These are phyloP conservation scores for Rhododendron ferrugineum DNA, from an alignment of 148 eudicot species.

Conservation along the genomic window DNA sequence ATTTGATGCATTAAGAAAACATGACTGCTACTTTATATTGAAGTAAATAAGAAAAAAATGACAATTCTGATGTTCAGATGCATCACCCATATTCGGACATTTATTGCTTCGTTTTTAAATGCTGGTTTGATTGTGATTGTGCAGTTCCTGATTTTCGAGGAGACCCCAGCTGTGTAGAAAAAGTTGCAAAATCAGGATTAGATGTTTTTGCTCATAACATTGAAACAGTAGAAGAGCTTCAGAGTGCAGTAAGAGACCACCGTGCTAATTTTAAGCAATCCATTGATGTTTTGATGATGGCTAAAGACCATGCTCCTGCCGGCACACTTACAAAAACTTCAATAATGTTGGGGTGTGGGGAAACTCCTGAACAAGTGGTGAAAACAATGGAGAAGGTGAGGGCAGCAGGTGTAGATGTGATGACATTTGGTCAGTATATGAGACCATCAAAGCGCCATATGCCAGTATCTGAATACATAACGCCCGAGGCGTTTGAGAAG, in stretches of 20 bases:
- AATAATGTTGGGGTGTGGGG: slow-evolving; percentile 92
- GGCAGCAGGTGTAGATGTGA: slow-evolving; percentile 97
- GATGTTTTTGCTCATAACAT: slow-evolving; percentile 96
- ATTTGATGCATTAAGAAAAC: neutral
- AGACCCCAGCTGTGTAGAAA: slow-evolving; percentile 70
- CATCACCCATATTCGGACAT: neutral
- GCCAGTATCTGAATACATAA: slow-evolving; percentile 89
- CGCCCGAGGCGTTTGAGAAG: slow-evolving; percentile 87
- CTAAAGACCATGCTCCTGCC: slow-evolving; percentile 80
- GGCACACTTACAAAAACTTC: slow-evolving; percentile 96
- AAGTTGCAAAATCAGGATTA: slow-evolving; percentile 79
- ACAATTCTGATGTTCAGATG: neutral
- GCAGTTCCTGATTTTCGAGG: slow-evolving; percentile 98
- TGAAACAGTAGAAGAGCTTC: slow-evolving; percentile 97
- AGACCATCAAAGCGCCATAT: slow-evolving; percentile 94
- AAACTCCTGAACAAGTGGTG: slow-evolving; percentile 91
- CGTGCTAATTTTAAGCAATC: slow-evolving; percentile 97
- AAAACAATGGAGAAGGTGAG: slow-evolving; percentile 96
- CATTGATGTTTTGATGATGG: slow-evolving; percentile 70
- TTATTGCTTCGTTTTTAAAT: neutral
- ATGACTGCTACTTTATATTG: neutral
- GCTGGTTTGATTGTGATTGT: slow-evolving; percentile 10
- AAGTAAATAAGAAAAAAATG: neutral
- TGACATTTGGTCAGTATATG: slow-evolving; percentile 98
- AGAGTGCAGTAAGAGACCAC: slow-evolving; percentile 76